Conservation (phyloP, 1,139 yeast species). For the Scheffersomyces parashehatae region DNA sequence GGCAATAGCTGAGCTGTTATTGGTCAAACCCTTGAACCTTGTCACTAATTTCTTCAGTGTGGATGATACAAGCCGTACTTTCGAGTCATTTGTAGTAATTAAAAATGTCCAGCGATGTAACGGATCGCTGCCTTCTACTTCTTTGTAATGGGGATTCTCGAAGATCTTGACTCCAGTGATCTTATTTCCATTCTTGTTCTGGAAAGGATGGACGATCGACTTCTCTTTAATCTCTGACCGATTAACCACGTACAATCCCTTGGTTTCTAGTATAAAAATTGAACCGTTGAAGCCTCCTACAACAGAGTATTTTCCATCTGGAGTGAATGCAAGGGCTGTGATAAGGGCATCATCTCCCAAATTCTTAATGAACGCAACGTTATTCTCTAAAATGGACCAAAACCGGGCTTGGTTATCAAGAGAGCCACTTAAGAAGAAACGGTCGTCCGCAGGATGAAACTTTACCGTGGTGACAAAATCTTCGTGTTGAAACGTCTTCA, state of each 20-base stretch:
- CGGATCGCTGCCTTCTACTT: constrained; percentile 12
- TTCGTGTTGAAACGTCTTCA: constrained; percentile 67
- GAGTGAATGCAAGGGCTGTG: constrained; percentile 71
- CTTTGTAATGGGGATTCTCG: constrained; percentile 16
- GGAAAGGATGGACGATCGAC: constrained; percentile 27
- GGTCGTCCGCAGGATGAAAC: constrained; percentile 85
- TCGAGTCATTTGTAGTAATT: constrained; percentile 79
- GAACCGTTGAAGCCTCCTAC: constrained; percentile 86
- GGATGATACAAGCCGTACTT: constrained; percentile 64
- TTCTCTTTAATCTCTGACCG: constrained; percentile 53
- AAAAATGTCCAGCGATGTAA: constrained; percentile 41
- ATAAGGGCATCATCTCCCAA: constrained; percentile 60
- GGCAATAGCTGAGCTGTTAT: constrained; percentile 67
- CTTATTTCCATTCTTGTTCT: constrained; percentile 34
- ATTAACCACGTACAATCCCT: constrained; percentile 56
- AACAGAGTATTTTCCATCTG: constrained; percentile 64
- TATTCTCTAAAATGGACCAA: constrained; percentile 77
- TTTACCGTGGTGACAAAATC: constrained; percentile 83
- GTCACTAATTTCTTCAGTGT: constrained; percentile 59
- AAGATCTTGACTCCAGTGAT: constrained; percentile 44
- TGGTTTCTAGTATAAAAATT: constrained; percentile 61
- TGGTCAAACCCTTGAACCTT: constrained; percentile 72
- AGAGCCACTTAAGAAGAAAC: constrained; percentile 84
- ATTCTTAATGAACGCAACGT: constrained; percentile 33
- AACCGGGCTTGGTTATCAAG: constrained; percentile 75